Evolutionary conservation across 1,139 yeast species (phyloP), one percentile per base, ranked within the genome.

Genomic region (Taphrina deformans): DNA sequence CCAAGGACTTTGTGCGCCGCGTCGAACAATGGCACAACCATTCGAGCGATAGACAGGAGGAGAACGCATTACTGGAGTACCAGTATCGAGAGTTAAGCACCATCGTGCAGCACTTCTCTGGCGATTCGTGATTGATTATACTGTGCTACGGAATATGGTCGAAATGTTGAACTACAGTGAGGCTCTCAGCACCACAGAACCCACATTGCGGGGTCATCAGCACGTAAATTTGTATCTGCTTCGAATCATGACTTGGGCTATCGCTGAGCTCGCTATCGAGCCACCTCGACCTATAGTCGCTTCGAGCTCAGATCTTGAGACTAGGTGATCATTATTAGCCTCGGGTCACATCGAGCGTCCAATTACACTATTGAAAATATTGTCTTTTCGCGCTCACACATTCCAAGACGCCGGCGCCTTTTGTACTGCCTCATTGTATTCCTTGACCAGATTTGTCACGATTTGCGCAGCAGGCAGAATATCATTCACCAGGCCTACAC

Each of bases 401-500:
- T 1, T 2, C 55, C 40, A 33, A 7, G 44, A 3, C 5, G 2
- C 12, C 5, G 55, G 55, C 14, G 55, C 45, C n/a, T 7, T 27
- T 21, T 24, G 27, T 18, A 60, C 26, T 14, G 62, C 67, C 7
- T 35, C 38, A 33, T 66, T 38, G 35, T 56, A 56, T 24, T 65
- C 67, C 16, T 26, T 21, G 27, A 66, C 61, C 23, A 66, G 29
- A 10, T 41, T 35, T 6, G n/a, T 48, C n/a, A 66, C 58, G 29
- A 68, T 53, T 29, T 55, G 62, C 12, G 46, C 50, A n/a, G 69
- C 68, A 14, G 69, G 61, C 10, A 53, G 51, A 23, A 58, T 45
- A 24, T 59, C 48, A 27, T 58, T 35, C 27, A 66, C 62, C 10
- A 68, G 56, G 16, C 69, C 69, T 23, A 68, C 65, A n/a, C 68